A percentile compares a stretch with the other conserved stretches of the same genome.
Evolutionary conservation across 2,329 filamentous ascomycete genomes (phyloP).

Genomic region (Cadophora sp.): DNA sequence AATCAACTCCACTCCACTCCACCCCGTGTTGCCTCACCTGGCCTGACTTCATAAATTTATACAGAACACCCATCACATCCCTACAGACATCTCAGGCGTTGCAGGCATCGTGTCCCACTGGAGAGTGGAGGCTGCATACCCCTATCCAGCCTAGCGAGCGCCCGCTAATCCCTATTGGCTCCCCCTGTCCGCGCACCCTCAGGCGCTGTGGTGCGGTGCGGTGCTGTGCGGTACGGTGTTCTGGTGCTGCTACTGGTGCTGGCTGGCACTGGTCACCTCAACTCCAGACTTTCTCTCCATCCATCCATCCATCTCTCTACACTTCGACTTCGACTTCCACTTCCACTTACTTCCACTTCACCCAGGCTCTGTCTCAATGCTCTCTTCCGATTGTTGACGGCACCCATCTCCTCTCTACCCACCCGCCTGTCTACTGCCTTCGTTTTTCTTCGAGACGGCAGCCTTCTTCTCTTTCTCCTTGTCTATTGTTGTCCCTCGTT

Average conservation of each 20-base stretch:
- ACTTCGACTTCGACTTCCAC: too few species aligned
- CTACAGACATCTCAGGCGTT: neutral
- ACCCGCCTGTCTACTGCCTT: too few species aligned
- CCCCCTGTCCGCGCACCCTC: slow-evolving; percentile 15
- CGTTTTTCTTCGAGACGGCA: slow-evolving; percentile 20
- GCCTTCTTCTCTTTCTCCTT: slow-evolving; percentile 26
- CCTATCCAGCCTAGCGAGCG: slow-evolving; percentile 11
- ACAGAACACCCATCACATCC: slow-evolving; percentile 8
- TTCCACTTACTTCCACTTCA: slow-evolving; percentile 22
- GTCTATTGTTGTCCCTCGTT: slow-evolving; percentile 35
- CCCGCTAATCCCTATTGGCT: neutral
- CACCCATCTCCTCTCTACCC: slow-evolving; percentile 20
- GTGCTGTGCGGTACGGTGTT: too few species aligned
- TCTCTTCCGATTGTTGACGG: slow-evolving; percentile 26
- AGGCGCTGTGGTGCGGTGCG: neutral
- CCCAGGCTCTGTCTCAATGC: slow-evolving; percentile 27
- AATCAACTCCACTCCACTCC: neutral
- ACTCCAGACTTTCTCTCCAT: slow-evolving; percentile 19
- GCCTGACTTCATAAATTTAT: slow-evolving; percentile 13
- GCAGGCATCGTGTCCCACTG: neutral
- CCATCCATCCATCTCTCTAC: slow-evolving; percentile 9
- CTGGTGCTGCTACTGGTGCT: neutral
- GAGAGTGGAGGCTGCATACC: slow-evolving; percentile 2
- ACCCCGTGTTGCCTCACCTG: neutral
- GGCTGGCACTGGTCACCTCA: slow-evolving; percentile 4